Evolutionary conservation across 352 stramenopile species (phyloP).

Genomic region (Globisporangium canariense): DNA sequence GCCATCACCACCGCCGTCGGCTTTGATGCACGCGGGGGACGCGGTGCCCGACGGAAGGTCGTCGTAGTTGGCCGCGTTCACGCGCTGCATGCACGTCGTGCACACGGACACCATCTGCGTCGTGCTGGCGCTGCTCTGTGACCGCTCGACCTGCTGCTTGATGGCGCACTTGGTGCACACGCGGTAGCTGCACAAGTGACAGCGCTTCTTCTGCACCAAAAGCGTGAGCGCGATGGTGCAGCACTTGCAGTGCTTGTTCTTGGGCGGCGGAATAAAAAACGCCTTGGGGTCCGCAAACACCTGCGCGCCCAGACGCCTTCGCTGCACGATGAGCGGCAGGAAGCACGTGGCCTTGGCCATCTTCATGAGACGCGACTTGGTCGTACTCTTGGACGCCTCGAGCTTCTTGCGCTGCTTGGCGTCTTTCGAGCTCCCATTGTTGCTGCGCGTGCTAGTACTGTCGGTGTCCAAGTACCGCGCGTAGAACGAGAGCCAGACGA

Average conservation of each 20-base stretch:
- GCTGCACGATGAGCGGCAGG: constrained; percentile 37
- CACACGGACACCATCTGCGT: constrained; percentile 38
- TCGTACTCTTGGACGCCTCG: constrained; percentile 21
- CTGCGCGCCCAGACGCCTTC: constrained; percentile 38
- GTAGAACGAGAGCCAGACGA: constrained; percentile 35
- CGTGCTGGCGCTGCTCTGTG: constrained; percentile 22
- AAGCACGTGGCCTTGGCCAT: constrained; percentile 25
- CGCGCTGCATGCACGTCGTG: constrained; percentile 43
- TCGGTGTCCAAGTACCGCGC: constrained; percentile 21
- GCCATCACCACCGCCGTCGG: constrained; percentile 18
- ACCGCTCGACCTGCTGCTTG: constrained; percentile 30
- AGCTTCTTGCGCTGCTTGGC: constrained; percentile 9
- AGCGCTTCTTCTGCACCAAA: constrained; percentile 34
- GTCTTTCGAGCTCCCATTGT: not conserved
- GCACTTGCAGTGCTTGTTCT: constrained; percentile 39
- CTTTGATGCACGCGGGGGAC: constrained; percentile 25
- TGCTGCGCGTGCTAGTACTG: no score
- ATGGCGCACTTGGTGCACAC: constrained; percentile 45
- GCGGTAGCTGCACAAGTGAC: constrained; percentile 43
- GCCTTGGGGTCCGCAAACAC: constrained; percentile 25
- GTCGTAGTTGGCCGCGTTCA: constrained; percentile 56
- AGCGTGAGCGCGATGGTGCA: constrained; percentile 32
- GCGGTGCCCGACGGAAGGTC: constrained; percentile 23
- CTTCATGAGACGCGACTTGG: constrained; percentile 21
- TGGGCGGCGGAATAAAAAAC: constrained; percentile 8